Percentiles rank a stretch among this genome's conserved stretches.
Conservation (phyloP, 2,329 filamentous ascomycete species). For the Ceratocystiopsis sp. region DNA sequence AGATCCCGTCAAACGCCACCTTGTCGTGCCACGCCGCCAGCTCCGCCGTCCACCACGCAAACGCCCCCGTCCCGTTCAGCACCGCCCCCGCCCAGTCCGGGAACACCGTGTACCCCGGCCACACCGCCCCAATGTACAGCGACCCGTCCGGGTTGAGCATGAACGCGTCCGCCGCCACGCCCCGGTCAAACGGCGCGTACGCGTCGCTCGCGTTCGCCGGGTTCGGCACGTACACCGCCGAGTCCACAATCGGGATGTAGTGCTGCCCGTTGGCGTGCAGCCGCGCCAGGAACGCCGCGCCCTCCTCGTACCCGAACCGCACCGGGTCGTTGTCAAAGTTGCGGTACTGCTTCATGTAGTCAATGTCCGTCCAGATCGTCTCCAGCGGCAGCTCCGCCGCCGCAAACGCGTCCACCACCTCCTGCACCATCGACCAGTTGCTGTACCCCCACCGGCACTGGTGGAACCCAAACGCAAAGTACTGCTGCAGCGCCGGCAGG, state of each 20-base stretch:
- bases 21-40: slow-evolving; percentile 16
- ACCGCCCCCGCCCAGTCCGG: slow-evolving; percentile 47
- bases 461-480: slow-evolving; percentile 68
- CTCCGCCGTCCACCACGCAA: slow-evolving; percentile 48
- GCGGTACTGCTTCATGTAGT: slow-evolving; percentile 48
- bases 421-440: slow-evolving; percentile 51
- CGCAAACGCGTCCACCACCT: slow-evolving; percentile 50
- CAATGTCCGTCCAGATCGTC: slow-evolving; percentile 57
- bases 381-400: slow-evolving; percentile 51
- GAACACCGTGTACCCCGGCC: slow-evolving; percentile 57
- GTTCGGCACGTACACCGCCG: slow-evolving; percentile 51
- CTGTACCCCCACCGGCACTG: slow-evolving; percentile 73
- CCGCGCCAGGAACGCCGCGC: slow-evolving; percentile 41
- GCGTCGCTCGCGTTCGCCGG: slow-evolving; percentile 51
- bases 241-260: slow-evolving; percentile 62
- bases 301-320: slow-evolving; percentile 38
- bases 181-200: slow-evolving; percentile 45
- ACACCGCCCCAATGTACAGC: slow-evolving; percentile 45
- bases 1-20: slow-evolving; percentile 33
- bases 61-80: slow-evolving; percentile 40
- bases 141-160: slow-evolving; percentile 42
- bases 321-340: slow-evolving; percentile 45
- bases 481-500: slow-evolving; percentile 61
- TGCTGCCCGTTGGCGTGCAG: slow-evolving; percentile 49
- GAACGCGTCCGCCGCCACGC: slow-evolving; percentile 34